These are phyloP conservation scores for Phytophthora pisi DNA, from an alignment of 352 stramenopile genomes.

Conservation along the genomic window DNA sequence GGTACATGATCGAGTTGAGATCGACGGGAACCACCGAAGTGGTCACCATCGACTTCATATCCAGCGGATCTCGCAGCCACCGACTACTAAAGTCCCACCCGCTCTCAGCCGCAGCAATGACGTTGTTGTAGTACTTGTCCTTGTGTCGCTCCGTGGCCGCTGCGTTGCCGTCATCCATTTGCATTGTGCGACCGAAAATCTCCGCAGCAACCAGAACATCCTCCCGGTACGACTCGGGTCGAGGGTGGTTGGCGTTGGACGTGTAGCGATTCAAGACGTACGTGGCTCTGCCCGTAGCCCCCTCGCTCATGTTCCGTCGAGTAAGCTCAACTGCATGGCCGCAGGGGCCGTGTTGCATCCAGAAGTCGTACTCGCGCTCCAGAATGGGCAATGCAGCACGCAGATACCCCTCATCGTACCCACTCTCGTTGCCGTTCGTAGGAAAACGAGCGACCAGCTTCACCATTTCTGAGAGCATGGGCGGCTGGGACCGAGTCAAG, in stretches of 20 bases:
- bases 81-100: constrained; percentile 92
- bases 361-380: constrained; percentile 85
- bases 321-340: constrained; percentile 67
- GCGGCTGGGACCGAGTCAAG: constrained; percentile 88
- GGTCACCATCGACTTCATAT: constrained; percentile 79
- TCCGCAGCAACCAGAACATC: constrained; percentile 73
- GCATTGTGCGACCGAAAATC: constrained; percentile 56
- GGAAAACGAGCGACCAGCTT: constrained; percentile 50
- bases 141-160: constrained; percentile 54
- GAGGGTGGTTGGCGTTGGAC: constrained; percentile 70
- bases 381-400: constrained; percentile 61
- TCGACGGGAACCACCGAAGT: constrained; percentile 80
- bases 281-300: constrained; percentile 4
- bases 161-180: constrained; percentile 39
- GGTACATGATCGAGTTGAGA: constrained; percentile 85
- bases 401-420: constrained; percentile 66
- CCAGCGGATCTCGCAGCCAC: constrained; percentile 67
- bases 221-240: constrained; percentile 88
- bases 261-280: constrained; percentile 85
- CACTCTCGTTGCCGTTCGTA: constrained; percentile 39
- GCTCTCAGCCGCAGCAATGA: constrained; percentile 86
- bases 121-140: constrained; percentile 81
- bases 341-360: constrained; percentile 74
- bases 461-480: constrained; percentile 91
- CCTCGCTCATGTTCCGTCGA: constrained; percentile 25